Evolutionary conservation across 768 basidiomycete genomes (phyloP), one percentile per base, ranked within the genome.

Genomic region (Trametes cubensis): DNA sequence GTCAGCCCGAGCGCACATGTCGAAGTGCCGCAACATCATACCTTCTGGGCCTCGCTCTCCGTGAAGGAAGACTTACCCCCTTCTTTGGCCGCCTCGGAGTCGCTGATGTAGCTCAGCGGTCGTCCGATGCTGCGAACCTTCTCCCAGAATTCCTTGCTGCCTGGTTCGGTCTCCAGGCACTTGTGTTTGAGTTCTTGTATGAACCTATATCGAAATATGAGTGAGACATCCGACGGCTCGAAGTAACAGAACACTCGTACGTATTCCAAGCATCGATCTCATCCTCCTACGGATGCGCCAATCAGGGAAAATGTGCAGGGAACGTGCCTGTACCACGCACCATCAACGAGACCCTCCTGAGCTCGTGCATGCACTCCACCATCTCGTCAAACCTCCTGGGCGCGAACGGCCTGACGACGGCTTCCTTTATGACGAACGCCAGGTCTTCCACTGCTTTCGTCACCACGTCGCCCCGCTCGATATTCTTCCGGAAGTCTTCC

Each of bases 401-500:
- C 42, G 90, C 83, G 75, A 95, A 96, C 40, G 90, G 90, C 26
- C 79, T 79, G 65, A 82, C 72, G 11, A 90, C 79, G 45, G 94
- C 82, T 70, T 93, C 89, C 60, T 79, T 78, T 47, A 95, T 83
- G 11, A 94, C 87, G 17, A 73, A 79, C 14, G 81, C 85, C 49
- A 95, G 74, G 72, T 95, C 94, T 67, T 89, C 86, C 8, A 94
- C 89, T 0, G 92, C 93, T 74, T 95, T 94, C 15, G 82, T 85
- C 41, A 95, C 91, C 20, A 94, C 76, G 72, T 94, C 93, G 0
- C 92, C 92, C 55, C 81, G 81, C 26, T 78, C 80, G 38, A 91
- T 75, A 70, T 92, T 90, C 67, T 80, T 77, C 62, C 78, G 76
- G 77, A 95, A 97, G 73, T 96, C 94, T 48, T 78, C 77, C 54